Percentiles rank a stretch among this genome's conserved stretches.
These are phyloP conservation scores for Starmerella kuoi DNA, from an alignment of 805 yeast species.

Conservation along the genomic window DNA sequence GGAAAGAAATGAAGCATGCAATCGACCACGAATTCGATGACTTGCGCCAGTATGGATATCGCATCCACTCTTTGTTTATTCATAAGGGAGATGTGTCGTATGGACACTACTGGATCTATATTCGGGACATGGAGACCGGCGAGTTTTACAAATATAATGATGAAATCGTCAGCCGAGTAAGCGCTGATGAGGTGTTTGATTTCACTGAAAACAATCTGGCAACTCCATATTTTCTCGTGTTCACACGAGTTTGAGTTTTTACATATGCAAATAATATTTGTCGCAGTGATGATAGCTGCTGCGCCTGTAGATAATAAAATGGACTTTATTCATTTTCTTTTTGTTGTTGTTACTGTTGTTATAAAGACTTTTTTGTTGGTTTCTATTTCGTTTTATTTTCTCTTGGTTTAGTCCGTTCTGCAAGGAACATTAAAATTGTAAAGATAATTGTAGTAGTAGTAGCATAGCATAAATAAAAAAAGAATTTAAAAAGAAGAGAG, in stretches of 20 bases:
- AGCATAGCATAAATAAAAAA: too few relatives aligned
- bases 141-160: slow-evolving; percentile 86
- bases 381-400: too few relatives aligned
- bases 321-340: too few relatives aligned
- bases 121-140: slow-evolving; percentile 55
- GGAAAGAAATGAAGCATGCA: slow-evolving; percentile 36
- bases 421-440: too few relatives aligned
- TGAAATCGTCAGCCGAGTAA: slow-evolving; percentile 82
- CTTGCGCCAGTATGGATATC: slow-evolving; percentile 56
- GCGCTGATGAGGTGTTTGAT: slow-evolving; percentile 35
- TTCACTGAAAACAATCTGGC: slow-evolving; percentile 52
- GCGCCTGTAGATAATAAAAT: too few relatives aligned
- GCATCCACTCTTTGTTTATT: slow-evolving; percentile 81
- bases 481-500: too few relatives aligned
- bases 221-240: slow-evolving; percentile 86
- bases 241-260: slow-evolving; percentile 38
- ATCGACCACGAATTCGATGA: slow-evolving; percentile 51
- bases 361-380: too few relatives aligned
- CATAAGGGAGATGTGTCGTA: slow-evolving; percentile 93
- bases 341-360: too few relatives aligned
- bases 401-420: too few relatives aligned
- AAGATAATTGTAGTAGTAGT: too few relatives aligned
- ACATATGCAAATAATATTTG: too few relatives aligned
- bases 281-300: too few relatives aligned
- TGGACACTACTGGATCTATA: slow-evolving; percentile 96